Evolutionary conservation across 2,329 filamentous ascomycete genomes (phyloP).

Genomic region (Helotiales sp.): DNA sequence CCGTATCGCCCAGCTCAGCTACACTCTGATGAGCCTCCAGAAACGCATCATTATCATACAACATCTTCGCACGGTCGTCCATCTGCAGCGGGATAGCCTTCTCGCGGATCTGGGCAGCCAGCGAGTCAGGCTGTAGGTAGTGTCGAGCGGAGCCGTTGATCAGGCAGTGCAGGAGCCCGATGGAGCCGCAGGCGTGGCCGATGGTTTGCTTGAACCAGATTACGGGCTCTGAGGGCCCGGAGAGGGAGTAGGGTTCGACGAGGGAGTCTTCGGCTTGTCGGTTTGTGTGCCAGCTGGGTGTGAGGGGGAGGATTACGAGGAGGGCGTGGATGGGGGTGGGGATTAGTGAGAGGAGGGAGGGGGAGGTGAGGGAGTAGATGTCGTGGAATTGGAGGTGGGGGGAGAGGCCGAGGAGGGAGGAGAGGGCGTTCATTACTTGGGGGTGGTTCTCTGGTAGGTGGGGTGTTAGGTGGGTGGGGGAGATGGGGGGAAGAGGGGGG

Average conservation of each 20-base stretch:
- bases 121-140: constrained; percentile 30
- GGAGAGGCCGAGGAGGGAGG: constrained; percentile 85
- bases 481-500: background rate
- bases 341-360: constrained; percentile 82
- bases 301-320: constrained; percentile 90
- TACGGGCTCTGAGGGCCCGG: constrained; percentile 75
- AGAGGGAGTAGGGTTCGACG: constrained; percentile 66
- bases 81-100: constrained; percentile 74
- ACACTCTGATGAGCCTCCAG: constrained; percentile 80
- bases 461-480: background rate
- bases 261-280: constrained; percentile 74
- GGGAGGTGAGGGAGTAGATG: constrained; percentile 88
- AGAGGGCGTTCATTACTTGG: constrained; percentile 81
- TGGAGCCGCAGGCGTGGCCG: constrained; percentile 88
- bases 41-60: constrained; percentile 78
- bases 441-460: constrained; percentile 66
- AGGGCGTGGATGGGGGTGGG: constrained; percentile 87
- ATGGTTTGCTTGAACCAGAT: constrained; percentile 97
- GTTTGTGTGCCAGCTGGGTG: constrained; percentile 76
- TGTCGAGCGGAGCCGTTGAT: constrained; percentile 79
- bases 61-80: constrained; percentile 67
- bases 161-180: constrained; percentile 83
- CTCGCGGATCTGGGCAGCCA: constrained; percentile 45
- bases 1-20: constrained; percentile 77
- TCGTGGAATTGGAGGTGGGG: constrained; percentile 80